phyloP scores from a whole-genome alignment of 768 basidiomycete genomes.

The Phaeolepiota aurea region DNA sequence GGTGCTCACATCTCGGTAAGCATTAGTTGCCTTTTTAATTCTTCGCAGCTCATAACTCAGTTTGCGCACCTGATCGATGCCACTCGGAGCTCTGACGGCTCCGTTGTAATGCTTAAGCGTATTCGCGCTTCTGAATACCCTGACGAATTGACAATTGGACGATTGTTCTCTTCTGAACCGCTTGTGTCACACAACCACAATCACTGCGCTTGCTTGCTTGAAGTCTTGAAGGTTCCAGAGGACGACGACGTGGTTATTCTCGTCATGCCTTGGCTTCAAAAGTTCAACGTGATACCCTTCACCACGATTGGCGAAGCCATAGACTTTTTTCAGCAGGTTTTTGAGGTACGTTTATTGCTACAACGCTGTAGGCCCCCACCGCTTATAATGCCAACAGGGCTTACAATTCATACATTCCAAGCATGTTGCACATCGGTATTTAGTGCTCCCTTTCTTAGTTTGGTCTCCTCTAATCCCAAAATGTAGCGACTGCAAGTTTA shows the following conservation, averaged over 20 bases:
- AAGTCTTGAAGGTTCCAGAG: background rate
- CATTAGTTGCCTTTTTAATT: no score
- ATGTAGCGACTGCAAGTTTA: constrained; percentile 10
- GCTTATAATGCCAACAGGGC: background rate
- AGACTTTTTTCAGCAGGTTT: background rate
- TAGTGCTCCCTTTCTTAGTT: background rate
- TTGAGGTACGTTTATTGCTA: background rate
- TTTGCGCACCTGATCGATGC: background rate
- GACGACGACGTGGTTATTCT: background rate
- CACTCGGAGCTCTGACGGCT: background rate
- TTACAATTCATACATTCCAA: background rate
- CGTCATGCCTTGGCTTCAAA: background rate
- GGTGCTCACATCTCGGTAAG: no score
- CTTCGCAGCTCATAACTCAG: no score
- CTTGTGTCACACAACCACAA: background rate
- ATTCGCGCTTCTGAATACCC: background rate
- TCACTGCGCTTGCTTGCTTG: background rate
- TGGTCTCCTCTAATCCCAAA: background rate
- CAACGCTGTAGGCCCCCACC: background rate
- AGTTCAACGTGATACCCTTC: background rate
- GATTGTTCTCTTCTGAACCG: background rate
- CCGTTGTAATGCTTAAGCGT: background rate
- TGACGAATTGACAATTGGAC: background rate
- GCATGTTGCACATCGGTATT: background rate
- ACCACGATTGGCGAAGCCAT: background rate